Conservation (phyloP, 371 early-diverging fungal species). For the Mortierella sp. region DNA sequence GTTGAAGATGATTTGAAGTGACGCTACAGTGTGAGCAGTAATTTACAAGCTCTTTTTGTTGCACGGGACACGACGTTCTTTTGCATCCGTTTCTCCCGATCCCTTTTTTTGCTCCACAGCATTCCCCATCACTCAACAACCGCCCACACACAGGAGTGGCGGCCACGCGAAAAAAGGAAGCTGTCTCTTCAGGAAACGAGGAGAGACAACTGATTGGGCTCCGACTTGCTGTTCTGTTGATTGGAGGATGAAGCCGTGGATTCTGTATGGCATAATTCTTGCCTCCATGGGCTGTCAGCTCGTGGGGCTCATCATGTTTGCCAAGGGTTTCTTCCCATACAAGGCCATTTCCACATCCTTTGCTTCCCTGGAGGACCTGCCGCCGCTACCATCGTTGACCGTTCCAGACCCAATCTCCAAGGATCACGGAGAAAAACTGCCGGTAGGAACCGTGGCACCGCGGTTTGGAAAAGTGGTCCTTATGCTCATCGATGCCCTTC, state of each 20-base stretch:
- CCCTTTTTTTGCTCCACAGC: too few species aligned
- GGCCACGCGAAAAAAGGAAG: too few species aligned
- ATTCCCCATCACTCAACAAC: too few species aligned
- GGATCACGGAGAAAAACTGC: background rate
- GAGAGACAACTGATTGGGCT: too few species aligned
- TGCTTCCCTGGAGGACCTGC: constrained; percentile 57
- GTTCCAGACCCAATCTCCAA: background rate
- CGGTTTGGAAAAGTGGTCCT: constrained; percentile 79
- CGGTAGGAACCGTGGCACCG: constrained; percentile 43
- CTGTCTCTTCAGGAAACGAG: too few species aligned
- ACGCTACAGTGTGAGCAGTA: too few species aligned
- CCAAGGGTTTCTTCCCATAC: constrained; percentile 84
- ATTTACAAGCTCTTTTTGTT: too few species aligned
- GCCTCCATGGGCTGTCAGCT: constrained; percentile 60
- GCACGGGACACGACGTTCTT: too few species aligned
- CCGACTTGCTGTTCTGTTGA: too few species aligned
- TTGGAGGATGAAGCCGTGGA: constrained; percentile 31
- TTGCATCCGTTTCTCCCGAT: too few species aligned
- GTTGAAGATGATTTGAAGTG: too few species aligned
- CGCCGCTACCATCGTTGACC: constrained; percentile 32
- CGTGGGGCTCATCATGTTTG: constrained; percentile 70
- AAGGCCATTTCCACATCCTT: constrained; percentile 74
- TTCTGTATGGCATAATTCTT: constrained; percentile 27
- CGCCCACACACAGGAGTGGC: too few species aligned
- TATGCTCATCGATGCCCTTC: constrained; percentile 83